Conservation (phyloP, 2,329 filamentous ascomycete genomes). For the Alternaria atra region DNA sequence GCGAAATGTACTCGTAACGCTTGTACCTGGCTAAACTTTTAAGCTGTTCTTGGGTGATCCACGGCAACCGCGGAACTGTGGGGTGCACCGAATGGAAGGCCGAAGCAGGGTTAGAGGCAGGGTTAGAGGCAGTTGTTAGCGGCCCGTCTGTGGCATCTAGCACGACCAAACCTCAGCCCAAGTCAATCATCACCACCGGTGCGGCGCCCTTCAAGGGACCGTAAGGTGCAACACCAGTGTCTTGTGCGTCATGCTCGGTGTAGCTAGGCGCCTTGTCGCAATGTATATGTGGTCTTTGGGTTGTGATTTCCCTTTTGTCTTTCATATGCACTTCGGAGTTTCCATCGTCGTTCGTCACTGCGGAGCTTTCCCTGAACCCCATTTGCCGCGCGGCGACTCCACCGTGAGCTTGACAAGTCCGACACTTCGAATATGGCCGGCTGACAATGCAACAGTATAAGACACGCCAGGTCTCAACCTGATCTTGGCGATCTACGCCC, state of each 20-base stretch:
- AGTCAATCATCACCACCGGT: conserved; percentile 9
- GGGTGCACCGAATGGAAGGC: conserved; percentile 9
- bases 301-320: not conserved
- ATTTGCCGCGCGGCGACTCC: conserved; percentile 26
- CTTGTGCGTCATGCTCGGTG: conserved; percentile 8
- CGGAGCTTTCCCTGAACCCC: conserved; percentile 6
- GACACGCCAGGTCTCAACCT: not conserved
- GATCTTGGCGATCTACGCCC: not conserved
- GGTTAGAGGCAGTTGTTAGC: conserved; percentile 3
- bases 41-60: conserved; percentile 8
- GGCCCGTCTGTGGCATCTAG: conserved; percentile 5
- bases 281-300: conserved; percentile 6
- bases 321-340: not conserved
- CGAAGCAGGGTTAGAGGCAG: conserved; percentile 5
- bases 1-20: conserved; percentile 1
- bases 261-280: not conserved
- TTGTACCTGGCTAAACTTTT: conserved; percentile 12
- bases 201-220: conserved; percentile 14
- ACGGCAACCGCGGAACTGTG: conserved; percentile 6
- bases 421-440: not conserved
- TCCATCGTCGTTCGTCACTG: conserved; percentile 3
- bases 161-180: conserved; percentile 6
- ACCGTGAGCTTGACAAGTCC: conserved; percentile 18
- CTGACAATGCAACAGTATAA: conserved; percentile 13
- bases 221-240: conserved; percentile 8